Percentiles rank a stretch among this genome's conserved stretches.
phyloP scores from a whole-genome alignment of 2,329 filamentous ascomycete genomes.

The Aspergillus ruber region DNA sequence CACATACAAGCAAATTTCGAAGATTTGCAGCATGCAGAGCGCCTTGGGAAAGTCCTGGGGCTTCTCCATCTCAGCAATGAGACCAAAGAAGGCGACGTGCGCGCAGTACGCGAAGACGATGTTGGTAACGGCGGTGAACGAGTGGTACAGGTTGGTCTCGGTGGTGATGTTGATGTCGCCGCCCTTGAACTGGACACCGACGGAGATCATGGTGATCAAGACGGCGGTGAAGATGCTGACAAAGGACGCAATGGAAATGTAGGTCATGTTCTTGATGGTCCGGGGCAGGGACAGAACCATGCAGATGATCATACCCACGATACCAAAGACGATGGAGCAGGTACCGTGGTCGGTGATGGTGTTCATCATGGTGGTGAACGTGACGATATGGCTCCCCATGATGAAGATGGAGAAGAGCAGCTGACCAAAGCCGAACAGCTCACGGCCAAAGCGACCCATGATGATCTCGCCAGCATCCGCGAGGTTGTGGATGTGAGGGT shows the following conservation, averaged over 20 bases:
- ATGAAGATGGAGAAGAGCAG: slow-evolving; percentile 61
- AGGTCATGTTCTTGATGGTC: slow-evolving; percentile 57
- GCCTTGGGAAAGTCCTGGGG: slow-evolving; percentile 57
- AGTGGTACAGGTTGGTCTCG: slow-evolving; percentile 45
- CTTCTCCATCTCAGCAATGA: slow-evolving; percentile 58
- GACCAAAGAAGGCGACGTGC: slow-evolving; percentile 62
- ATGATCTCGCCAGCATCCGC: slow-evolving; percentile 61
- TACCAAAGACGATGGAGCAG: slow-evolving; percentile 58
- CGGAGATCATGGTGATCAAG: slow-evolving; percentile 60
- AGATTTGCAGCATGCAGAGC: slow-evolving; percentile 54
- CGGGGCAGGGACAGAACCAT: slow-evolving; percentile 55
- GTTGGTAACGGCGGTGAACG: slow-evolving; percentile 58
- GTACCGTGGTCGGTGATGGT: slow-evolving; percentile 55
- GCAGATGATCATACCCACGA: slow-evolving; percentile 54
- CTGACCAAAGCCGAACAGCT: slow-evolving; percentile 58
- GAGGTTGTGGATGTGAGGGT: slow-evolving; percentile 59
- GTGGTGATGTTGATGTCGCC: slow-evolving; percentile 31
- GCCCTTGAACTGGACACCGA: slow-evolving; percentile 48
- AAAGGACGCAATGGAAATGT: slow-evolving; percentile 58
- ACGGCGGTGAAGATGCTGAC: slow-evolving; percentile 60
- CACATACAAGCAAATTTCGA: slow-evolving; percentile 57
- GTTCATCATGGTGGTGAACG: slow-evolving; percentile 62
- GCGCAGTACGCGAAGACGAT: slow-evolving; percentile 66
- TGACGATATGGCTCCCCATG: slow-evolving; percentile 64
- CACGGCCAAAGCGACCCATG: slow-evolving; percentile 54